phyloP scores from a whole-genome alignment of 2,329 filamentous ascomycete species.

The Aureobasidium pullulans region DNA sequence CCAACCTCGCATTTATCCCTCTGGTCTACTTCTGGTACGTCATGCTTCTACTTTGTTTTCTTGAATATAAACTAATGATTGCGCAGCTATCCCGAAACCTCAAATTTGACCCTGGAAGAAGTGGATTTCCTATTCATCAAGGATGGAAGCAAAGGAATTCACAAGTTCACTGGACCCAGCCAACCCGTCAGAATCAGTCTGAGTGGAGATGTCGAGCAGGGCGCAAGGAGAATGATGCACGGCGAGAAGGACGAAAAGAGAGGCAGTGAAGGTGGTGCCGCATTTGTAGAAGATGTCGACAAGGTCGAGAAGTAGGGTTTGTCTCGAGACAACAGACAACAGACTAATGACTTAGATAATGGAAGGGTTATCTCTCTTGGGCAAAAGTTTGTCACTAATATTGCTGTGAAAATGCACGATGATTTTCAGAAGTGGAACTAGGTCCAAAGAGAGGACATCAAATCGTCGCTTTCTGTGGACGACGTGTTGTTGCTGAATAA shows the following conservation, averaged over 20 bases:
- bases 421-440: too few relatives aligned
- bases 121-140: constrained; percentile 36
- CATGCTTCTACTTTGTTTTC: constrained; percentile 28
- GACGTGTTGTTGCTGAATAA: too few relatives aligned
- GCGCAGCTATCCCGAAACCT: constrained; percentile 36
- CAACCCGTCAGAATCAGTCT: constrained; percentile 23
- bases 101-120: constrained; percentile 37
- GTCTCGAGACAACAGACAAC: not conserved
- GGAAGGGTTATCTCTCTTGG: too few relatives aligned
- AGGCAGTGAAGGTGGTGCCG: constrained; percentile 1
- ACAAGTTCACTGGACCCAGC: constrained; percentile 17
- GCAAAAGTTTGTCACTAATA: too few relatives aligned
- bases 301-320: not conserved
- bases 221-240: not conserved
- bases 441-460: too few relatives aligned
- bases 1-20: constrained; percentile 40
- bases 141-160: constrained; percentile 21
- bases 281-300: not conserved
- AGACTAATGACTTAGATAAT: too few relatives aligned
- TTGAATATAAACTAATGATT: constrained; percentile 22
- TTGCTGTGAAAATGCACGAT: too few relatives aligned
- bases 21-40: constrained; percentile 44
- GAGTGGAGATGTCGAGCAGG: constrained; percentile 9
- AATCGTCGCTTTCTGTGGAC: too few relatives aligned
- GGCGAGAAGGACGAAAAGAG: constrained; percentile 3